These are phyloP conservation scores for Lippia alba DNA, from an alignment of 305 asterid species.

Conservation along the genomic window DNA sequence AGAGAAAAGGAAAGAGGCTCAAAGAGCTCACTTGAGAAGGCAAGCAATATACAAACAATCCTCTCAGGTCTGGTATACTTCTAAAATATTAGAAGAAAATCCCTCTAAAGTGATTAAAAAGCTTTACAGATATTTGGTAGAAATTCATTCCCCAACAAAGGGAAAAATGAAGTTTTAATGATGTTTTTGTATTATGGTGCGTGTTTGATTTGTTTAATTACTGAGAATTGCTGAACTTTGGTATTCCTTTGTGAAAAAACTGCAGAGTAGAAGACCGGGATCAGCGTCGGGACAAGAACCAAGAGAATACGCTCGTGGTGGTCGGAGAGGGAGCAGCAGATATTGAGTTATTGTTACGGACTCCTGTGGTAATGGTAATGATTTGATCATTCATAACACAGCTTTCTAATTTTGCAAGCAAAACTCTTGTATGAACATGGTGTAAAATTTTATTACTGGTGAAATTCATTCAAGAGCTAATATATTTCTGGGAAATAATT, in stretches of 20 bases:
- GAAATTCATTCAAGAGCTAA: too few species aligned
- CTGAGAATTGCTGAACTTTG: slow-evolving; percentile 11
- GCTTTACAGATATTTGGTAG: too few species aligned
- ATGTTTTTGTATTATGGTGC: too few species aligned
- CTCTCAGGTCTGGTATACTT: slow-evolving; percentile 48
- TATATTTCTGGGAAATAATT: not conserved
- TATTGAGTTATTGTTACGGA: slow-evolving; percentile 36
- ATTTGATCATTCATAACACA: not conserved
- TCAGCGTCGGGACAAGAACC: slow-evolving; percentile 38
- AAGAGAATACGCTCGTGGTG: slow-evolving; percentile 56
- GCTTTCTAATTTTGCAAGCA: not conserved
- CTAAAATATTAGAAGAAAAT: too few species aligned
- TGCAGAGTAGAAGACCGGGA: slow-evolving; percentile 53
- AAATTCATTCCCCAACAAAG: too few species aligned
- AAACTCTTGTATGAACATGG: too few species aligned
- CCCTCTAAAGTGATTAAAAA: too few species aligned
- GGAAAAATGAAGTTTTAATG: too few species aligned
- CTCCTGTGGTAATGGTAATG: not conserved
- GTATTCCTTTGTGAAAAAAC: slow-evolving; percentile 29
- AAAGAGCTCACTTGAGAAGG: slow-evolving; percentile 42
- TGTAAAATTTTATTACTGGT: too few species aligned
- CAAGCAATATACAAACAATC: slow-evolving; percentile 35
- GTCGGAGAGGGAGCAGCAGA: slow-evolving; percentile 73
- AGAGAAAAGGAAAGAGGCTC: slow-evolving; percentile 72
- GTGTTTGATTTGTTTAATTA: too few species aligned